Evolutionary conservation across 805 yeast species (phyloP), one percentile per base, ranked within the genome.

Genomic region (Metschnikowia baotianmanensis): DNA sequence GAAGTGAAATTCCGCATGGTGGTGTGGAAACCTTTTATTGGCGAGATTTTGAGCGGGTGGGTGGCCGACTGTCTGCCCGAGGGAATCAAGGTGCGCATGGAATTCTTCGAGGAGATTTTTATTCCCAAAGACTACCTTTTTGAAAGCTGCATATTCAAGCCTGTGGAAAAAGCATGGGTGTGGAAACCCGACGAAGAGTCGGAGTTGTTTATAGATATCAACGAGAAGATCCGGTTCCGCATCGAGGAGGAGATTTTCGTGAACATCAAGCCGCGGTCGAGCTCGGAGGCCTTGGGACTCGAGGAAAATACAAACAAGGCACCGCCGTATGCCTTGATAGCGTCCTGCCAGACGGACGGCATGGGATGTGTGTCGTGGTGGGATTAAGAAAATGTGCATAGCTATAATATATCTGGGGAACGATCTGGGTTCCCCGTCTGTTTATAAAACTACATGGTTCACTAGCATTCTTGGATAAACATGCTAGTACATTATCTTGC

Each of bases 361-460:
- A 87, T 89, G 95, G 99, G 99, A 4, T 80, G 95, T 52, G 82
- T 87, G 29, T 78, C 90, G 41, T 93, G 99, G 99, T 91, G 99
- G 99, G 95, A 86, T 56, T 82, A 33, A 26, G n/a, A 12, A 8
- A 16, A 22, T 25, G 23, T 17, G 22, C 15, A 10, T 25, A 25
- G 18, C 18, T 15, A 16, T 25, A 34, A 26, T 34, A 19, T 34
- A 25, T 5, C n/a, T 26, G 6, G 30, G 17, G 22, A 22, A 22
- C 10, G 24, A 8, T 22, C 10, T 8, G 24, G 7, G 24, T n/a
- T n/a, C n/a, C n/a, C n/a, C n/a, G n/a, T 22, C 7, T 10, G 10
- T 22, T 22, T 22, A 10, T 22, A 22, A 7, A 10, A 22, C 24
- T 10, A 7, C 24, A 22, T 22, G 24, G 24, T 22, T 10, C 10